phyloP scores from a whole-genome alignment of 179 eudicot genomes.

The Spinacia oleracea region DNA sequence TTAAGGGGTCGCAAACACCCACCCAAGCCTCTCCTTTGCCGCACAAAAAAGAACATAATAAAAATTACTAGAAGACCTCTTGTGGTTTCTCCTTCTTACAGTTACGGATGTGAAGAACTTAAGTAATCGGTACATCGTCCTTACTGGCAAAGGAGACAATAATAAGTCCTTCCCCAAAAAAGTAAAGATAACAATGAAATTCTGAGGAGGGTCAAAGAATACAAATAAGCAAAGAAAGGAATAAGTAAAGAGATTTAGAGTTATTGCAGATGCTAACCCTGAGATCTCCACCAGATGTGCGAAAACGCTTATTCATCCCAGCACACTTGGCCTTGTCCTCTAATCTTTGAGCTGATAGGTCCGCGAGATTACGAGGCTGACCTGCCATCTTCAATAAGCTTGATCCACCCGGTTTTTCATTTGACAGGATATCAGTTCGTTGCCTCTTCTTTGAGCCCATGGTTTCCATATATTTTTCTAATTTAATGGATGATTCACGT shows the following conservation, averaged over 20 bases:
- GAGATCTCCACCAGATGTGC: slow-evolving; percentile 63
- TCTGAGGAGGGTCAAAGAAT: neutral
- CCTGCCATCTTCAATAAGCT: slow-evolving; percentile 53
- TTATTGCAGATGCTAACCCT: slow-evolving; percentile 50
- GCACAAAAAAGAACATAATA: neutral
- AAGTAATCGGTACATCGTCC: neutral
- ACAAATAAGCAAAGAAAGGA: slow-evolving; percentile 6
- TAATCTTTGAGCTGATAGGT: slow-evolving; percentile 50
- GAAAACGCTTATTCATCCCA: slow-evolving; percentile 67
- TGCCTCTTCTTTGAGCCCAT: slow-evolving; percentile 63
- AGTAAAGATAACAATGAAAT: neutral
- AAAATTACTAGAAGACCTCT: neutral
- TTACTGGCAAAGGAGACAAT: neutral
- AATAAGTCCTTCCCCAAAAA: neutral
- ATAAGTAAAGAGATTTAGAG: neutral
- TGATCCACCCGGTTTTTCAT: slow-evolving; percentile 60
- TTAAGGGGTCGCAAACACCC: neutral
- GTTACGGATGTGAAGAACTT: too few species aligned
- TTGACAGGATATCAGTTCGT: slow-evolving; percentile 34
- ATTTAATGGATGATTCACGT: slow-evolving; percentile 55
- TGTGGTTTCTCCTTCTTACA: neutral
- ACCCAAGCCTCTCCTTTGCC: neutral
- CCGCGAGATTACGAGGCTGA: slow-evolving; percentile 53
- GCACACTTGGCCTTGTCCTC: slow-evolving; percentile 61
- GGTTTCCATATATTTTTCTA: slow-evolving; percentile 56